Percentiles rank a stretch among this genome's conserved stretches.
Conservation (phyloP, 2,329 filamentous ascomycete genomes). For the Aureobasidium sp. region DNA sequence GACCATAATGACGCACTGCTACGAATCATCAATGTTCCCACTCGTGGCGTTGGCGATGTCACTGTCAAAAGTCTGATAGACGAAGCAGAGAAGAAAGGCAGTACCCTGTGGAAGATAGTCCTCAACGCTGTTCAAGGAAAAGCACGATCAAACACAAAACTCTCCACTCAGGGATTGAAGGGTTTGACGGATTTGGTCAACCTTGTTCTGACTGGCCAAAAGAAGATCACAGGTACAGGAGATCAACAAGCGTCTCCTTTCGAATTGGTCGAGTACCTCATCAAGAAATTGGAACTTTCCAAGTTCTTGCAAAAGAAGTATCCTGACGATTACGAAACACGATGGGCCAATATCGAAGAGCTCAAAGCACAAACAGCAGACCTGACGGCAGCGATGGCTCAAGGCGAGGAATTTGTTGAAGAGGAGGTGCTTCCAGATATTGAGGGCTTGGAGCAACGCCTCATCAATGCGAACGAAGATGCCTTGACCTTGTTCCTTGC, state of each 20-base stretch:
- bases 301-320: conserved; percentile 65
- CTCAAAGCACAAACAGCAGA: conserved; percentile 73
- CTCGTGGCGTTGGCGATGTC: conserved; percentile 69
- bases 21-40: conserved; percentile 75
- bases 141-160: conserved; percentile 41
- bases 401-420: conserved; percentile 27
- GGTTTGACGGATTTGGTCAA: conserved; percentile 51
- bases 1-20: conserved; percentile 79
- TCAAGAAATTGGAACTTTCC: conserved; percentile 61
- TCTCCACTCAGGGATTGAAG: conserved; percentile 47
- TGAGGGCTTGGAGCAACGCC: conserved; percentile 58
- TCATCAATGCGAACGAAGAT: conserved; percentile 45
- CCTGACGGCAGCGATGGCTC: conserved; percentile 43
- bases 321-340: conserved; percentile 62
- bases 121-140: conserved; percentile 48
- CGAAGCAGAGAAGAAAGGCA: conserved; percentile 61
- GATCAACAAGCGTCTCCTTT: conserved; percentile 28
- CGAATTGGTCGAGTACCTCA: conserved; percentile 47
- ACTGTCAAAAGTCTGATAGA: conserved; percentile 67
- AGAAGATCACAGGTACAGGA: conserved; percentile 41
- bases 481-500: conserved; percentile 73
- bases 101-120: conserved; percentile 70
- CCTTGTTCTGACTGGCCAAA: conserved; percentile 48
- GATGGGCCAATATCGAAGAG: conserved; percentile 86
- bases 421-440: conserved; percentile 55